phyloP scores from a whole-genome alignment of 306 rosid species.

The Prosopis cineraria region DNA sequence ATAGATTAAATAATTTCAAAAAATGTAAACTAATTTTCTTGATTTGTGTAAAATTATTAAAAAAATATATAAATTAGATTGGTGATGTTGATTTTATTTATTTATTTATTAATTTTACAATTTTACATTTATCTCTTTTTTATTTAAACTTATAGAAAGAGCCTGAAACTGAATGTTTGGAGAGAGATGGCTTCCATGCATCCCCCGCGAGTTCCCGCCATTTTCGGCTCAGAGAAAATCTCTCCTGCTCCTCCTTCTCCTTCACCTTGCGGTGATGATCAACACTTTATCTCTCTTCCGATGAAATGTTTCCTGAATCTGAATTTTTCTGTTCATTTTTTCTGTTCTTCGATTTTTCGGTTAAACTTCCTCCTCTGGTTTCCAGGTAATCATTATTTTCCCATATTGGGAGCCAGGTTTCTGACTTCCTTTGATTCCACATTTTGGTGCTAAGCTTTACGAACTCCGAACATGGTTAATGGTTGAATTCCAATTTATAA shows the following conservation, averaged over 20 bases:
- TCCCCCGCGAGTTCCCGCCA: slow-evolving; percentile 31
- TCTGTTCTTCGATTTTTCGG: not conserved
- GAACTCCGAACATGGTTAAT: not conserved
- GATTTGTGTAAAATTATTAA: not conserved
- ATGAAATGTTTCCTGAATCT: not conserved
- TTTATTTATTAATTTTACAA: no score
- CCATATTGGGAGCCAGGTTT: not conserved
- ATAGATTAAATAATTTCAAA: not conserved
- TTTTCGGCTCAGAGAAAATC: slow-evolving; percentile 37
- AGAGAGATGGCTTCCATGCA: slow-evolving; percentile 21
- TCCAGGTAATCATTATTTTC: not conserved
- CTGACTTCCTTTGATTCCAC: not conserved
- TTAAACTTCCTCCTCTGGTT: not conserved
- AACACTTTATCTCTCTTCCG: not conserved
- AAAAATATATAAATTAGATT: no score
- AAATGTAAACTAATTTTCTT: not conserved
- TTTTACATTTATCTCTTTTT: not conserved
- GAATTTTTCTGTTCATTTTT: not conserved
- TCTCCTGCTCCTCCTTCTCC: slow-evolving; percentile 32
- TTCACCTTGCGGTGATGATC: slow-evolving; percentile 8
- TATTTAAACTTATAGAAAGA: not conserved
- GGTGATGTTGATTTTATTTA: no score
- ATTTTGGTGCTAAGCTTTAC: not conserved
- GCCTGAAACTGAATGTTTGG: not conserved
- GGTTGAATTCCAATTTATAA: not conserved